Conservation (phyloP, 495 filamentous ascomycete genomes). For the Aspergillus olivimuriae region DNA sequence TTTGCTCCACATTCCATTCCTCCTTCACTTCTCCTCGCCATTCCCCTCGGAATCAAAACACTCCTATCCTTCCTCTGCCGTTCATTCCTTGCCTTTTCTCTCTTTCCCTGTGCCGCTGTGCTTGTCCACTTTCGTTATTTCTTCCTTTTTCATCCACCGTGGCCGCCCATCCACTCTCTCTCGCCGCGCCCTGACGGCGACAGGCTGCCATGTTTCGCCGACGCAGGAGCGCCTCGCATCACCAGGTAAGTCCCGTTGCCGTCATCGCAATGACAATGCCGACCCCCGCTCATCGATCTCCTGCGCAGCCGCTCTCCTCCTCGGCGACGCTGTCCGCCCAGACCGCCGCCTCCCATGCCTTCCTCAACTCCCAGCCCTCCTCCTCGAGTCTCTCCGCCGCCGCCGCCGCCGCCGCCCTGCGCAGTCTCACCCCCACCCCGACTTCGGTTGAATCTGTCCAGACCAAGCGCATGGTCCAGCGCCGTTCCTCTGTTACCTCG, state of each 20-base stretch:
- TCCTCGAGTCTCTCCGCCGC: slow-evolving; percentile 67
- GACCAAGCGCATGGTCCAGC: slow-evolving; percentile 76
- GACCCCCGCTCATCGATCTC: slow-evolving; percentile 2
- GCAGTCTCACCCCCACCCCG: slow-evolving; percentile 67
- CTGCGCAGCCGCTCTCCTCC: slow-evolving; percentile 49
- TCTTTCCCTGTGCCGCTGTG: not conserved
- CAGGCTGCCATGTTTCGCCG: slow-evolving; percentile 43
- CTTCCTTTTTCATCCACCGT: not conserved
- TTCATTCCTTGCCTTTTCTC: not conserved
- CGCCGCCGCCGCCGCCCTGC: slow-evolving; percentile 77
- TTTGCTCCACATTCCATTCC: too few relatives aligned
- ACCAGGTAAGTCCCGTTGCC: slow-evolving; percentile 40
- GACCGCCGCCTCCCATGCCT: slow-evolving; percentile 73
- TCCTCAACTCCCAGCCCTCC: slow-evolving; percentile 59
- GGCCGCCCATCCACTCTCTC: not conserved
- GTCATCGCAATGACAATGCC: not conserved
- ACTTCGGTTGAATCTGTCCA: slow-evolving; percentile 72
- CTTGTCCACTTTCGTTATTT: slow-evolving; percentile 2
- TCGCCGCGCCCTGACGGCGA: slow-evolving; percentile 1
- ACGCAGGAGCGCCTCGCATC: slow-evolving; percentile 46
- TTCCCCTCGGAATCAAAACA: not conserved
- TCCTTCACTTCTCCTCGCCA: not conserved
- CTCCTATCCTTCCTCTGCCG: not conserved
- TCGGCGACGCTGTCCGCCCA: slow-evolving; percentile 61
- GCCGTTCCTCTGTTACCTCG: slow-evolving; percentile 65